Percentiles rank a stretch among this genome's conserved stretches.
phyloP scores from a whole-genome alignment of 1,284 basidiomycete genomes.

The Sphagnurus paluster region DNA sequence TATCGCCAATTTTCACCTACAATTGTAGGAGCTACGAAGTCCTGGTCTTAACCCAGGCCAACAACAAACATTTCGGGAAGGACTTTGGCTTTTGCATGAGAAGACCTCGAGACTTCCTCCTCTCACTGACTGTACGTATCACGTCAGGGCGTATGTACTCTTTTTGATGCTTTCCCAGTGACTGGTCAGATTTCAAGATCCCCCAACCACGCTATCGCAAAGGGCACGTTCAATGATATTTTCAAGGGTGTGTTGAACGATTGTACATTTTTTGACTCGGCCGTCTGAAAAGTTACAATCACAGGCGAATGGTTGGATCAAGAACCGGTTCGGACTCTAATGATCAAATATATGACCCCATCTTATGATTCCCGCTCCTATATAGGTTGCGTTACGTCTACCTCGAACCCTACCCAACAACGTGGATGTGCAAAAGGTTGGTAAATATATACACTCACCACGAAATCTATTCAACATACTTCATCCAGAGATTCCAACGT shows the following conservation, averaged over 20 bases:
- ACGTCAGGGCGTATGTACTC: neutral
- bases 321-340: constrained; percentile 26
- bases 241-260: constrained; percentile 30
- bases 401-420: constrained; percentile 32
- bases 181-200: constrained; percentile 40
- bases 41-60: constrained; percentile 30
- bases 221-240: constrained; percentile 41
- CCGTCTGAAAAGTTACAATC: neutral
- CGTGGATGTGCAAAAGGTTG: constrained; percentile 33
- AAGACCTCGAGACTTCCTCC: constrained; percentile 10
- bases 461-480: neutral
- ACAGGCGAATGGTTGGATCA: constrained; percentile 40
- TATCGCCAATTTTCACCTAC: neutral
- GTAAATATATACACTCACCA: neutral
- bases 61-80: constrained; percentile 34
- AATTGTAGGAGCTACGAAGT: constrained; percentile 36
- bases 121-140: constrained; percentile 4
- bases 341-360: neutral
- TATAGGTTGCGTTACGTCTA: constrained; percentile 34
- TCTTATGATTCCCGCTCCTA: neutral
- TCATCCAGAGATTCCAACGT: constrained; percentile 34
- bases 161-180: constrained; percentile 26
- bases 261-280: neutral
- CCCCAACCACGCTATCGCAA: constrained; percentile 29
- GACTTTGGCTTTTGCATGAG: constrained; percentile 9